Conservation (phyloP, 441 rosid genomes). For the Erodium trifolium region DNA sequence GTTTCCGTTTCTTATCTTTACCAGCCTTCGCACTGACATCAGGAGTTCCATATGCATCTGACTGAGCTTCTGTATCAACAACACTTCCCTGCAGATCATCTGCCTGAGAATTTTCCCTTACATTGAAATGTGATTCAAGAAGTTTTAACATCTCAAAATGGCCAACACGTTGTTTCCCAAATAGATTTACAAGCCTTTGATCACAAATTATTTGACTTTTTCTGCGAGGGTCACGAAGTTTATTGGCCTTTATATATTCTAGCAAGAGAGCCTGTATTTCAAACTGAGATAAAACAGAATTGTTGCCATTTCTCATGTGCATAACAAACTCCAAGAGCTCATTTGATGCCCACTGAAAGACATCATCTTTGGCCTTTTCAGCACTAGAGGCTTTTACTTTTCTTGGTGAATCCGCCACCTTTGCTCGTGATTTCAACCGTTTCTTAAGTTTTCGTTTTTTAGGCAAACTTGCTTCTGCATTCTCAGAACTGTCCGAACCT, state of each 20-base stretch:
- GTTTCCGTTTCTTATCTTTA: conserved; percentile 44
- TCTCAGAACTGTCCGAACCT: conserved; percentile 27
- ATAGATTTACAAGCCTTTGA: conserved; percentile 54
- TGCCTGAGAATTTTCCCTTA: conserved; percentile 34
- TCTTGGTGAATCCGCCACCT: conserved; percentile 23
- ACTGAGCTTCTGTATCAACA: conserved; percentile 30
- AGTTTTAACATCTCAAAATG: conserved; percentile 88
- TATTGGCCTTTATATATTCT: conserved; percentile 56
- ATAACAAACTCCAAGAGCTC: conserved; percentile 83
- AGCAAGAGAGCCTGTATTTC: conserved; percentile 71
- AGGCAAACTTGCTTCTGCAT: conserved; percentile 32
- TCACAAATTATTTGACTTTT: conserved; percentile 61
- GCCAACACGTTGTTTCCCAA: conserved; percentile 55
- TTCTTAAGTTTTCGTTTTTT: conserved; percentile 51
- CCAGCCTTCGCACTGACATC: conserved; percentile 23
- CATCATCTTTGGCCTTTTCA: conserved; percentile 30
- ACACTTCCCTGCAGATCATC: conserved; percentile 29
- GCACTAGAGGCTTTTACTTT: conserved; percentile 25
- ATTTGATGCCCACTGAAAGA: conserved; percentile 65
- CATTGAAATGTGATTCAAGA: conserved; percentile 65
- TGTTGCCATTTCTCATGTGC: conserved; percentile 70
- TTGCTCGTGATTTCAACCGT: conserved; percentile 22
- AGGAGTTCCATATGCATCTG: conserved; percentile 30
- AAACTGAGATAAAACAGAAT: conserved; percentile 42
- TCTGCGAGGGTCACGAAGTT: conserved; percentile 61